Conservation (phyloP, 2,329 filamentous ascomycete genomes). For the Chlorencoelia australis region DNA sequence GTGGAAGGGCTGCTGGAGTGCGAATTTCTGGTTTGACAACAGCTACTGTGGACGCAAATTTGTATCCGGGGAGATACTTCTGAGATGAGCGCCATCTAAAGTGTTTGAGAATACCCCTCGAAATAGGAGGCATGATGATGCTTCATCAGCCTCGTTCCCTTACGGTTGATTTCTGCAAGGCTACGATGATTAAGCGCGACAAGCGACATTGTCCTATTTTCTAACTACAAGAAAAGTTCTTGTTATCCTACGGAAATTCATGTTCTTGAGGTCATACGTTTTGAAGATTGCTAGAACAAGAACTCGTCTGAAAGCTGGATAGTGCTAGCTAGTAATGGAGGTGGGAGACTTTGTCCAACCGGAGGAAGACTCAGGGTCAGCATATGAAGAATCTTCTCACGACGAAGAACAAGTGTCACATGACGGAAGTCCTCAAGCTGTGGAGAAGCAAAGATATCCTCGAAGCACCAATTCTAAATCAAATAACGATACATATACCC, state of each 20-base stretch:
- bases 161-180: not conserved
- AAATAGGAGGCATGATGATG: slow-evolving; percentile 23
- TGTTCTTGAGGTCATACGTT: no score
- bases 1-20: slow-evolving; percentile 3
- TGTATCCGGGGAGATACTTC: no score
- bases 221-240: no score
- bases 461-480: not conserved
- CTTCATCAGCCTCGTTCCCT: not conserved
- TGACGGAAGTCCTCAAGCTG: slow-evolving; percentile 4
- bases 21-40: not conserved
- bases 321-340: slow-evolving; percentile 7
- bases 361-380: slow-evolving; percentile 22
- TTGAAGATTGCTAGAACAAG: no score
- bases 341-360: slow-evolving; percentile 3
- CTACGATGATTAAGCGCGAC: not conserved
- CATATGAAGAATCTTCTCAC: slow-evolving; percentile 17
- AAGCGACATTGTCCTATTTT: no score
- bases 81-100: no score
- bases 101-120: slow-evolving; percentile 18
- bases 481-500: slow-evolving; percentile 2
- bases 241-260: no score
- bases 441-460: not conserved
- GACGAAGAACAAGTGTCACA: slow-evolving; percentile 10
- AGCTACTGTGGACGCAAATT: no score
- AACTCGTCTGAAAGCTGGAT: slow-evolving; percentile 12